Percentiles rank a stretch among this genome's conserved stretches.
phyloP scores from a whole-genome alignment of 2,329 filamentous ascomycete species.

The Diaporthe capsici region DNA sequence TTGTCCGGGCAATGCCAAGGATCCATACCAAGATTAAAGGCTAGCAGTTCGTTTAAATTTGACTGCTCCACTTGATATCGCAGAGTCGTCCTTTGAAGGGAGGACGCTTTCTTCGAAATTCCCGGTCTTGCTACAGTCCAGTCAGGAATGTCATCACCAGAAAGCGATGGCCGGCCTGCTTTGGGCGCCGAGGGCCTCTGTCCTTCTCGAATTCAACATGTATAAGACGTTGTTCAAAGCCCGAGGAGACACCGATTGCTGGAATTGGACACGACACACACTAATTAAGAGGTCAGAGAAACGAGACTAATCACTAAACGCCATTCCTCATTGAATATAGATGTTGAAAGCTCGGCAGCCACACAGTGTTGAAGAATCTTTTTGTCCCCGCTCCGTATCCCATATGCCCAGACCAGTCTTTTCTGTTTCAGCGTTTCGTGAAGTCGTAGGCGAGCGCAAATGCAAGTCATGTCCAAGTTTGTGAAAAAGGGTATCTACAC shows the following conservation, averaged over 20 bases:
- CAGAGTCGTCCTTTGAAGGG: background rate
- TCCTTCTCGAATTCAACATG: too few species aligned
- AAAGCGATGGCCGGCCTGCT: background rate
- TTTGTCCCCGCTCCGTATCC: conserved; percentile 9
- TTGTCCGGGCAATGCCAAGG: background rate
- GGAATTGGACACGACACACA: background rate
- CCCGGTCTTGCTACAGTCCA: background rate
- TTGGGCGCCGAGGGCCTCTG: background rate
- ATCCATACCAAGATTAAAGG: background rate
- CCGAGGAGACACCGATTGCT: background rate
- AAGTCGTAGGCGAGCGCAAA: conserved; percentile 35
- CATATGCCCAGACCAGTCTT: conserved; percentile 33
- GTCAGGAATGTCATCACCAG: background rate
- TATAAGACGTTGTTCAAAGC: background rate
- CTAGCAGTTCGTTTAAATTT: background rate
- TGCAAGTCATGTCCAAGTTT: conserved; percentile 36
- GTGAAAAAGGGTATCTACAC: conserved; percentile 39
- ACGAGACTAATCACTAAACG: background rate
- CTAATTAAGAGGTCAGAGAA: background rate
- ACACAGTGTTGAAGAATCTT: conserved; percentile 34
- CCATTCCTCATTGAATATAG: conserved; percentile 30
- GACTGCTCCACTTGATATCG: background rate
- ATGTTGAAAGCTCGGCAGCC: conserved; percentile 32
- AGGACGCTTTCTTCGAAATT: too few species aligned
- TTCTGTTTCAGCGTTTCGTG: conserved; percentile 19